Conservation (phyloP, 495 filamentous ascomycete species). For the Trichoderma orchidacearum region DNA sequence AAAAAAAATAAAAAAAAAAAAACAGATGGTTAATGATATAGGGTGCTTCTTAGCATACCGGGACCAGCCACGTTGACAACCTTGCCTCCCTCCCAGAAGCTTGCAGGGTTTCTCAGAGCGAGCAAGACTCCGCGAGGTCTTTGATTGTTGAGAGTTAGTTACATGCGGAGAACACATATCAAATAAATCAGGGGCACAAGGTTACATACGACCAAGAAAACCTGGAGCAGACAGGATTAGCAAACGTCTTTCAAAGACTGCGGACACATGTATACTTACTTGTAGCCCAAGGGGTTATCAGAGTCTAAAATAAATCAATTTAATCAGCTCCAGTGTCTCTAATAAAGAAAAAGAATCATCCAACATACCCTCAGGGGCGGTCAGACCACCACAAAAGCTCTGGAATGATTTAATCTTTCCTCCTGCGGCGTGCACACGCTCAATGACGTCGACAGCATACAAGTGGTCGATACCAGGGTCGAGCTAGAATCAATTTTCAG, state of each 20-base stretch:
- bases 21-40: too few relatives aligned
- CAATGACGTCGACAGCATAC: slow-evolving; percentile 76
- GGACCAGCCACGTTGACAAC: slow-evolving; percentile 36
- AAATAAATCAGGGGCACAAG: neutral
- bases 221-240: neutral
- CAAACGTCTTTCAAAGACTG: neutral
- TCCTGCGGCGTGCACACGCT: slow-evolving; percentile 65
- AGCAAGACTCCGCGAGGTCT: slow-evolving; percentile 72
- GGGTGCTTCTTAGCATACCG: neutral
- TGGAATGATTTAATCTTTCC: slow-evolving; percentile 78
- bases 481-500: slow-evolving; percentile 2
- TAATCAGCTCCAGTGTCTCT: neutral
- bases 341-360: too few relatives aligned
- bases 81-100: slow-evolving; percentile 69
- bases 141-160: neutral
- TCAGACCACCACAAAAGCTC: slow-evolving; percentile 81
- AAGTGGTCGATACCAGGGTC: slow-evolving; percentile 57
- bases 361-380: too few relatives aligned
- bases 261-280: slow-evolving; percentile 18
- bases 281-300: slow-evolving; percentile 89
- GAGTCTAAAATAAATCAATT: slow-evolving; percentile 28
- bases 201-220: slow-evolving; percentile 39
- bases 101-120: slow-evolving; percentile 74
- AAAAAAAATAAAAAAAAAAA: too few relatives aligned
- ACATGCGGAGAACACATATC: neutral